A percentile compares a stretch with the other conserved stretches of the same genome.
These are phyloP conservation scores for Parascedosporium putredinis DNA, from an alignment of 2,329 filamentous ascomycete species.

Conservation along the genomic window DNA sequence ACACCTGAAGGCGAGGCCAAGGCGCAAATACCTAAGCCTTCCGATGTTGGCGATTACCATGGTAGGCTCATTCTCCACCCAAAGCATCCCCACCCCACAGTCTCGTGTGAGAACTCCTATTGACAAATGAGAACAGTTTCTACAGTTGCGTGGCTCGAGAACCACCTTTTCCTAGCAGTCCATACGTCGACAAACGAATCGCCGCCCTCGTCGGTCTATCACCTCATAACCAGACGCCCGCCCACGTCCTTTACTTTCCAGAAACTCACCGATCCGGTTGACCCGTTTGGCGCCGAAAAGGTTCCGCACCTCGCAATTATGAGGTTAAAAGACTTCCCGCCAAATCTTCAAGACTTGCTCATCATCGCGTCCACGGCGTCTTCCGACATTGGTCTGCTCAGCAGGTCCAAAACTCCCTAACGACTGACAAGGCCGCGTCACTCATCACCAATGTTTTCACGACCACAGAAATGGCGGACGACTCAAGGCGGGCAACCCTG, in stretches of 20 bases:
- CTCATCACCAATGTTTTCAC: slow-evolving; percentile 60
- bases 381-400: slow-evolving; percentile 69
- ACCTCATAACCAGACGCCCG: slow-evolving; percentile 62
- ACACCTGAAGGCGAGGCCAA: slow-evolving; percentile 70
- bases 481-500: slow-evolving; percentile 63
- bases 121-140: slow-evolving; percentile 46
- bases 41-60: slow-evolving; percentile 55
- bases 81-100: no score
- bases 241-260: slow-evolving; percentile 57
- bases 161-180: slow-evolving; percentile 70
- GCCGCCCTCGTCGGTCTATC: slow-evolving; percentile 58
- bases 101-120: no score
- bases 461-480: slow-evolving; percentile 60
- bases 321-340: slow-evolving; percentile 70
- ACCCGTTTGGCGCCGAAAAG: slow-evolving; percentile 56
- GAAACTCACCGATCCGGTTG: slow-evolving; percentile 63
- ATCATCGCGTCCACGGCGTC: slow-evolving; percentile 74
- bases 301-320: slow-evolving; percentile 67
- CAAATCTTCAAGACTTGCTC: slow-evolving; percentile 69
- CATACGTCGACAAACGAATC: slow-evolving; percentile 57
- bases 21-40: slow-evolving; percentile 68
- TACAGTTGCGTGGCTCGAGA: slow-evolving; percentile 79
- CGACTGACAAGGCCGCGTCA: slow-evolving; percentile 47
- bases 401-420: slow-evolving; percentile 61
- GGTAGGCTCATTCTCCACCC: slow-evolving; percentile 37